Evolutionary conservation across 2,329 filamentous ascomycete genomes (phyloP).

Genomic region (Sclerotinia nivalis): DNA sequence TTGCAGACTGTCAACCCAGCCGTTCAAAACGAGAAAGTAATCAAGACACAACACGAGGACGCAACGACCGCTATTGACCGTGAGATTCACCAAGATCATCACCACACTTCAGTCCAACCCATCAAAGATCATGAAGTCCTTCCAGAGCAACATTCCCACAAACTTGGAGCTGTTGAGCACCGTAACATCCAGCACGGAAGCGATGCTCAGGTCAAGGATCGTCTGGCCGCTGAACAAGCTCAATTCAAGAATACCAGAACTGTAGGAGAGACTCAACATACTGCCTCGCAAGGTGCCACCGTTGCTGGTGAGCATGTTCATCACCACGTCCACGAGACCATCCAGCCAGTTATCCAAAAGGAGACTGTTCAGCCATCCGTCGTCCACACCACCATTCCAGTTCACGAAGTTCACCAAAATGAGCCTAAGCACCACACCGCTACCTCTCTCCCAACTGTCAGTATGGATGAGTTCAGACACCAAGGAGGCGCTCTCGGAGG

Average conservation of each 20-base stretch:
- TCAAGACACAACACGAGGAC: slow-evolving; percentile 62
- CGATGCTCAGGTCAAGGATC: slow-evolving; percentile 48
- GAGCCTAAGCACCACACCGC: slow-evolving; percentile 65
- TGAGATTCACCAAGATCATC: slow-evolving; percentile 71
- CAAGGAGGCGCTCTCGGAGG: slow-evolving; percentile 56
- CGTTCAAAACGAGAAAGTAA: slow-evolving; percentile 61
- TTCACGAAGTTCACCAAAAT: slow-evolving; percentile 72
- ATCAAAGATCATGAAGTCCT: slow-evolving; percentile 54
- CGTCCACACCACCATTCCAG: slow-evolving; percentile 69
- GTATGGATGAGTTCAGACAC: slow-evolving; percentile 61
- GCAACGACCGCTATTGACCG: slow-evolving; percentile 63
- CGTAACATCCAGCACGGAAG: slow-evolving; percentile 63
- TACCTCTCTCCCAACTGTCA: slow-evolving; percentile 63
- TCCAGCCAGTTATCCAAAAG: slow-evolving; percentile 71
- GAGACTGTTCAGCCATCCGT: slow-evolving; percentile 67
- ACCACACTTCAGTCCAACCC: slow-evolving; percentile 70
- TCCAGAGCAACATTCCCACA: slow-evolving; percentile 64
- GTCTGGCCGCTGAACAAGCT: slow-evolving; percentile 54
- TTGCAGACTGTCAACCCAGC: slow-evolving; percentile 54
- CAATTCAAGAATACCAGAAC: slow-evolving; percentile 54
- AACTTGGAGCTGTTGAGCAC: slow-evolving; percentile 59
- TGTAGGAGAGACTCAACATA: slow-evolving; percentile 51
- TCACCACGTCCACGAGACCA: slow-evolving; percentile 51
- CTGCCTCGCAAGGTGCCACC: slow-evolving; percentile 49
- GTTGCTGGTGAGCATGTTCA: slow-evolving; percentile 64